These are phyloP conservation scores for Aspergillus fumigatiaffinis DNA, from an alignment of 2,329 filamentous ascomycete species.

Conservation along the genomic window DNA sequence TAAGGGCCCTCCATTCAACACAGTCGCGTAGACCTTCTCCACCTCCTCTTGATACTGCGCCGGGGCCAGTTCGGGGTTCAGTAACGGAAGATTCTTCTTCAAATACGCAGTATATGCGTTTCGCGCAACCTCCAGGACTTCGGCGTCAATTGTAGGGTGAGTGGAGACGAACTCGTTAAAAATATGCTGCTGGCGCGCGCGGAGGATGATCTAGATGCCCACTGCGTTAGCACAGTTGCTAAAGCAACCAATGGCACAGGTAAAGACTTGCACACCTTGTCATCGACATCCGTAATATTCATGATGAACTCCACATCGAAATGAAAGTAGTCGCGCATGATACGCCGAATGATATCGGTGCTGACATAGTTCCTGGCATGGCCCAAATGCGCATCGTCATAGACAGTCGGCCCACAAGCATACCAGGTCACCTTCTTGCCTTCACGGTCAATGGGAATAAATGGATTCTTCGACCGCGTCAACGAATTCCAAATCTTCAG, in stretches of 20 bases:
- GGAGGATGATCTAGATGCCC: constrained; percentile 54
- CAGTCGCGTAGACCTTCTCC: constrained; percentile 50
- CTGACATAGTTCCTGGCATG: constrained; percentile 89
- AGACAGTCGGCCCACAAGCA: constrained; percentile 82
- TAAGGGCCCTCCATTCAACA: constrained; percentile 54
- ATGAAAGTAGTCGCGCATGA: constrained; percentile 77
- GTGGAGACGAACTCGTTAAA: constrained; percentile 63
- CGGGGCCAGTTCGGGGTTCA: constrained; percentile 44
- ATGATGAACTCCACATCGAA: constrained; percentile 84
- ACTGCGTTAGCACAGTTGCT: constrained; percentile 7
- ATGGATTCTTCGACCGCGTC: constrained; percentile 68
- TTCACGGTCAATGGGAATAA: constrained; percentile 66
- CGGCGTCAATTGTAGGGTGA: constrained; percentile 42
- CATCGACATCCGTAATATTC: constrained; percentile 85
- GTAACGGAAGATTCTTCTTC: constrained; percentile 63
- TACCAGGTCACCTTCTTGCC: constrained; percentile 76
- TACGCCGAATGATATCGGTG: constrained; percentile 81
- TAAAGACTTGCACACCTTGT: constrained; percentile 51
- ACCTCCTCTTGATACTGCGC: constrained; percentile 47
- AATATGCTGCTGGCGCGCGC: constrained; percentile 72
- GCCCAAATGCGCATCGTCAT: constrained; percentile 76
- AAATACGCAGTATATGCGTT: constrained; percentile 55
- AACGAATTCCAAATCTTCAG: constrained; percentile 79
- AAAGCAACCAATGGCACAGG: background rate
- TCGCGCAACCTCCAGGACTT: constrained; percentile 48